Conservation (phyloP, 495 filamentous ascomycete species). For the Tetracladium marchalianum region DNA sequence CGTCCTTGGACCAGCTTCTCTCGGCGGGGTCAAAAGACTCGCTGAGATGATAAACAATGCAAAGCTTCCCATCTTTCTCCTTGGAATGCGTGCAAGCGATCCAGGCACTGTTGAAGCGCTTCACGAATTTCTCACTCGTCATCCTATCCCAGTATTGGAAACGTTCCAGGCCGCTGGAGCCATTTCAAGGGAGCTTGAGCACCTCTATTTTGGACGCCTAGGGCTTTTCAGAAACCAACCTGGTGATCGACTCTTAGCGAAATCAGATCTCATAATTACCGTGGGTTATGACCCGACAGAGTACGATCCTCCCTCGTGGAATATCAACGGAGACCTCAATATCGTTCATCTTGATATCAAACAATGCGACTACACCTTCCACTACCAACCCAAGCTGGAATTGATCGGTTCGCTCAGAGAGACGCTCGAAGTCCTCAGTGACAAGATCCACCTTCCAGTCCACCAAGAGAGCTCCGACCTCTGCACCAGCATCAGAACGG, state of each 20-base stretch:
- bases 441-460: constrained; percentile 12
- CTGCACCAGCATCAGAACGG: too few species aligned
- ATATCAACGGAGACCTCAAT: constrained; percentile 18
- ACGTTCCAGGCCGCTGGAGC: constrained; percentile 32
- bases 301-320: constrained; percentile 28
- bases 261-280: constrained; percentile 26
- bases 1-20: constrained; percentile 20
- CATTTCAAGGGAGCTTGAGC: constrained; percentile 23
- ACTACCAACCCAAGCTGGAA: constrained; percentile 25
- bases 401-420: constrained; percentile 22
- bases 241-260: constrained; percentile 25
- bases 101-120: constrained; percentile 21
- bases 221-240: constrained; percentile 31
- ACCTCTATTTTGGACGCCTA: constrained; percentile 29
- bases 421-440: constrained; percentile 21
- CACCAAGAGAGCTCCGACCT: constrained; percentile 14
- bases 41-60: constrained; percentile 20
- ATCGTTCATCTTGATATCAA: constrained; percentile 26
- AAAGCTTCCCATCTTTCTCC: constrained; percentile 27
- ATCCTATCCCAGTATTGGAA: constrained; percentile 28
- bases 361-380: constrained; percentile 21
- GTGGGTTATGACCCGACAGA: constrained; percentile 30
- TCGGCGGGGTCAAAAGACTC: constrained; percentile 9
- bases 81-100: constrained; percentile 25
- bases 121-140: constrained; percentile 21